Evolutionary conservation across 495 filamentous ascomycete genomes (phyloP).

Genomic region (Penicillium desertorum): DNA sequence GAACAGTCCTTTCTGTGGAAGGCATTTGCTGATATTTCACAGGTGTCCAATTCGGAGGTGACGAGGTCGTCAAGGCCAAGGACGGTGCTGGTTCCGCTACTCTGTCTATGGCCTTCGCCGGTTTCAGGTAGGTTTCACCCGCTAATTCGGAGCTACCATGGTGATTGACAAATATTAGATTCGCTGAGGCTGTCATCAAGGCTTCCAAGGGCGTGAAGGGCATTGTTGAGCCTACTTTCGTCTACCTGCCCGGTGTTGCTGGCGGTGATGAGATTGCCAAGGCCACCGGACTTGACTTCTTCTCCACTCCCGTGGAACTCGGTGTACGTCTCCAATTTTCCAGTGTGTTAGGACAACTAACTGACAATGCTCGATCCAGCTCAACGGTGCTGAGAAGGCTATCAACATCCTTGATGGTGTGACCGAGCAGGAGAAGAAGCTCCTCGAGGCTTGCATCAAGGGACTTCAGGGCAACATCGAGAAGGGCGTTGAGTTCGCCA

Average conservation of each 20-base stretch:
- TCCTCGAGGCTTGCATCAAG: conserved; percentile 69
- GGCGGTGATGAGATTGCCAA: conserved; percentile 84
- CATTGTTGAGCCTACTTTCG: conserved; percentile 88
- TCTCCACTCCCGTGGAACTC: conserved; percentile 92
- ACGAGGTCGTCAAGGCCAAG: conserved; percentile 98
- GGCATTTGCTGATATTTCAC: conserved; percentile 12
- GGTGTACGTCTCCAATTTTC: conserved; percentile 62
- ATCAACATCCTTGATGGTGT: conserved; percentile 71
- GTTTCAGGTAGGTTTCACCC: conserved; percentile 68
- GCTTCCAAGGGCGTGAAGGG: conserved; percentile 83
- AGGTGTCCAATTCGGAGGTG: conserved; percentile 96
- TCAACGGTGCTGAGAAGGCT: conserved; percentile 78
- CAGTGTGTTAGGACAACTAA: conserved; percentile 1
- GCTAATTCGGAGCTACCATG: not conserved
- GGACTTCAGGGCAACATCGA: conserved; percentile 88
- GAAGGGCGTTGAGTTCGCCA: conserved; percentile 87
- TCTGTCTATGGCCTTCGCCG: conserved; percentile 96
- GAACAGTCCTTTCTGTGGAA: not conserved
- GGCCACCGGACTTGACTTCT: conserved; percentile 84
- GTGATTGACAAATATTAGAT: conserved; percentile 54
- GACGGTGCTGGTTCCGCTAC: conserved; percentile 93
- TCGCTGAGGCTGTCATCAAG: conserved; percentile 90
- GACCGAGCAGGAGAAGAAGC: conserved; percentile 79
- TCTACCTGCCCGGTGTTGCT: conserved; percentile 86
- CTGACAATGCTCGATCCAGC: conserved; percentile 49